These are phyloP conservation scores for Cnidoscolus chayamansa DNA, from an alignment of 441 rosid genomes.

Conservation along the genomic window DNA sequence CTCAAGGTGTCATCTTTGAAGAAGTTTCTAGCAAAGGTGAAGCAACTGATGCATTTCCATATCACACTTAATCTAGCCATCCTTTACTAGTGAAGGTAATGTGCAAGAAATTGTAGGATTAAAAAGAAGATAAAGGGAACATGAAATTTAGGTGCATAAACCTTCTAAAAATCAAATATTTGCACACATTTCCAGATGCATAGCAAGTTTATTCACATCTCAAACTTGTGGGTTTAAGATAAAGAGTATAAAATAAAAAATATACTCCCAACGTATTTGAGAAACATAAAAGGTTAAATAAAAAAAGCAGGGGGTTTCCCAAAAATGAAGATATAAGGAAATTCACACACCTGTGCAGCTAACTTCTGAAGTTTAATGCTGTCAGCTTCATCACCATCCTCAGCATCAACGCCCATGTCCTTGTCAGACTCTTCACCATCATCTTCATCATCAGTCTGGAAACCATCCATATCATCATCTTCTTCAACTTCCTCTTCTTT, in stretches of 20 bases:
- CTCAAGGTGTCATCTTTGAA: neutral
- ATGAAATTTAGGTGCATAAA: neutral
- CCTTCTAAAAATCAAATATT: neutral
- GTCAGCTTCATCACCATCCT: slow-evolving; percentile 92
- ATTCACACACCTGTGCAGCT: slow-evolving; percentile 70
- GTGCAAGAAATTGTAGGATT: neutral
- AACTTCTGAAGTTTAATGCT: slow-evolving; percentile 68
- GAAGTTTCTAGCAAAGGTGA: neutral
- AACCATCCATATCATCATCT: slow-evolving; percentile 94
- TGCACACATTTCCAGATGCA: neutral
- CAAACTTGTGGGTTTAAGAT: neutral
- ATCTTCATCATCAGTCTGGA: slow-evolving; percentile 79
- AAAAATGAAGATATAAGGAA: neutral
- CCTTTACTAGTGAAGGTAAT: neutral
- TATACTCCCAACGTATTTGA: neutral
- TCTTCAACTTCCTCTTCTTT: slow-evolving; percentile 84
- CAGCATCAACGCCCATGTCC: slow-evolving; percentile 76
- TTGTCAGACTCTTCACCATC: slow-evolving; percentile 74
- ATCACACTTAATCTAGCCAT: neutral
- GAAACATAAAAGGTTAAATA: neutral
- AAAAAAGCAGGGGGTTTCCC: neutral
- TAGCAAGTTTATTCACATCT: neutral
- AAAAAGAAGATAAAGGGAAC: neutral
- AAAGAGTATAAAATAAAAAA: too few species aligned
- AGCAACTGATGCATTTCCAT: neutral